Conservation (phyloP, 2,329 filamentous ascomycete genomes). For the Fusarium sp. region DNA sequence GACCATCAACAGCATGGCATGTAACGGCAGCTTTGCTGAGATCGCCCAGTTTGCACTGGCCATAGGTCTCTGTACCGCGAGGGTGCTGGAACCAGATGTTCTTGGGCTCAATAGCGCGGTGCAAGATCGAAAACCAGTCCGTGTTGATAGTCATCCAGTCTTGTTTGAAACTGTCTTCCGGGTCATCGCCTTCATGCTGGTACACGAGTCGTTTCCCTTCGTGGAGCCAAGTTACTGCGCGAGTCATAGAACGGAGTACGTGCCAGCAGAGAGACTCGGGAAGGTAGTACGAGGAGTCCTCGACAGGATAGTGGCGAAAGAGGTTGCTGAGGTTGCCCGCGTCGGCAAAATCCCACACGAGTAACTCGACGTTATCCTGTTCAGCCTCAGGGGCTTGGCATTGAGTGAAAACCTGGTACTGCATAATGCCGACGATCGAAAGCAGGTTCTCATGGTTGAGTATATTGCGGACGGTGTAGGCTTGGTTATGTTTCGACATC, state of each 20-base stretch:
- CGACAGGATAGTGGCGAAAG: conserved; percentile 46
- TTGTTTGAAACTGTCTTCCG: not conserved
- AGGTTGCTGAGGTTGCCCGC: conserved; percentile 60
- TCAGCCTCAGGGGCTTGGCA: conserved; percentile 10
- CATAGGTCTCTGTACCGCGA: conserved; percentile 61
- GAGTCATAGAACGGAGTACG: conserved; percentile 59
- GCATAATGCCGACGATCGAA: conserved; percentile 55
- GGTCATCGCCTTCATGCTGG: not conserved
- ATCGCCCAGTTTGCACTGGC: conserved; percentile 64
- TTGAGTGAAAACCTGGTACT: conserved; percentile 34
- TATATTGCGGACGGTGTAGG: conserved; percentile 49
- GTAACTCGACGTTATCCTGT: conserved; percentile 45
- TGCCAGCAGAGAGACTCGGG: conserved; percentile 68
- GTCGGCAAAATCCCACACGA: conserved; percentile 65
- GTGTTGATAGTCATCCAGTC: conserved; percentile 45
- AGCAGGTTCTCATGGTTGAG: conserved; percentile 64
- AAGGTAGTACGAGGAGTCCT: conserved; percentile 50
- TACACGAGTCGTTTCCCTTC: conserved; percentile 54
- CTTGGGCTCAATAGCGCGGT: conserved; percentile 58
- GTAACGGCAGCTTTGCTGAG: conserved; percentile 56
- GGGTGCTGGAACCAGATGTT: conserved; percentile 64
- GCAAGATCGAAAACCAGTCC: conserved; percentile 64
- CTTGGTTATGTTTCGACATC: conserved; percentile 42
- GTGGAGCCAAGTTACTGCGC: conserved; percentile 65
- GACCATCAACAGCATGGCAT: conserved; percentile 45